Base-by-base conservation (phyloP, 2,329 filamentous ascomycete genomes). In the Venturia oleaginea region DNA sequence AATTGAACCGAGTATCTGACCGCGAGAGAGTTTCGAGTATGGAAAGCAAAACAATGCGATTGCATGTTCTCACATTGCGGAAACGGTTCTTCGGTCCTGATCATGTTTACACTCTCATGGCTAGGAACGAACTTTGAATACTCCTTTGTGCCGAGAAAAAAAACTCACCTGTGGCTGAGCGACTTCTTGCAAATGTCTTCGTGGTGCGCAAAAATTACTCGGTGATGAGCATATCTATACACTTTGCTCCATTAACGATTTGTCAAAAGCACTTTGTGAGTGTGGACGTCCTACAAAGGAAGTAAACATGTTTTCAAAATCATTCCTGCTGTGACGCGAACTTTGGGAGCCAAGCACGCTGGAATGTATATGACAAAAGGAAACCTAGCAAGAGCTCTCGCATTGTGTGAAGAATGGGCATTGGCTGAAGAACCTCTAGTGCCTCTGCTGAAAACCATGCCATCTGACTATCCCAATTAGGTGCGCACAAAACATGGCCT, bases 161-260 rank as follows among this genome's bases (percentile, higher is more conserved):
- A 46, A 61, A 68, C 51, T 60, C 69, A 17, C 15, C 32, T 59
- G 65, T 59, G 34, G 64, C 64, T 15, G 48, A 64, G 34, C 61
- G 10, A 27, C 38, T 64, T 13, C 38, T 63, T 46, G 46, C 43
- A 15, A 59, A 66, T 40, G 62, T 61, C 24, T 61, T 43, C 43
- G 37, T 38, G 13, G 15, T 19, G 24, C 30, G 27, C 42, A 22
- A 60, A 46, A 32, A 54, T 19, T 63, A 13, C 66, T 75, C 13
- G 73, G 74, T 8, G 68, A 73, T 43, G 73, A 75, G 63, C 73
- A 76, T 67, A 70, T 73, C 17, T 73, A 73, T 61, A 74, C 72
- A 5, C 65, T 75, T 32, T 72, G 69, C 68, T 70, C 73, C 22
- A 68, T 76, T 46, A 71, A 72, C 30, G 70, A 75, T 61, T 66